Conservation (phyloP, 805 yeast species). For the Candida xyloterini region DNA sequence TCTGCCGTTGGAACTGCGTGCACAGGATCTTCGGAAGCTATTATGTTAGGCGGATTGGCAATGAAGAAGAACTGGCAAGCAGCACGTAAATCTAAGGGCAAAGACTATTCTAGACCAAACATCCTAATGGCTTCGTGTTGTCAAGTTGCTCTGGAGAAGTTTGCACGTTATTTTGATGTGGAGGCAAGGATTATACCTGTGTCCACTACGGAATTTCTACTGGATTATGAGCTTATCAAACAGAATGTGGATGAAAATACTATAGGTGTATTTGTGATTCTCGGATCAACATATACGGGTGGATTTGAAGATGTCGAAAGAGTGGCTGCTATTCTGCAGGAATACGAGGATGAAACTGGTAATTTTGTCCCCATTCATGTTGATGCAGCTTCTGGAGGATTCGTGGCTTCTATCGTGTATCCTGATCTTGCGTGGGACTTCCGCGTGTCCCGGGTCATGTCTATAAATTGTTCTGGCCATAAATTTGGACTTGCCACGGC, state of each 20-base stretch:
- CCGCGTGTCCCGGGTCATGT: conserved; percentile 67
- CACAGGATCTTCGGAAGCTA: conserved; percentile 92
- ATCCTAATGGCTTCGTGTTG: conserved; percentile 90
- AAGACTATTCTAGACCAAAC: conserved; percentile 65
- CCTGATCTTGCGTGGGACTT: conserved; percentile 87
- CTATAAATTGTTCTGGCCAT: conserved; percentile 90
- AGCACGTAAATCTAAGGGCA: conserved; percentile 55
- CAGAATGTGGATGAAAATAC: conserved; percentile 84
- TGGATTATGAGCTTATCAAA: conserved; percentile 59
- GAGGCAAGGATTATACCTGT: conserved; percentile 77
- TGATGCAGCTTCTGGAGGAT: conserved; percentile 91
- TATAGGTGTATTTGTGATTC: conserved; percentile 81
- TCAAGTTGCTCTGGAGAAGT: conserved; percentile 91
- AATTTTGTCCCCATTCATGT: conserved; percentile 78
- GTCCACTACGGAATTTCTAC: conserved; percentile 55
- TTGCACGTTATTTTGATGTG: conserved; percentile 91
- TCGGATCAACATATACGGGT: conserved; percentile 93
- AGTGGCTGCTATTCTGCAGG: conserved; percentile 63
- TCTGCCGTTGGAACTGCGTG: conserved; percentile 74
- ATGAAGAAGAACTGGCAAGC: conserved; percentile 89
- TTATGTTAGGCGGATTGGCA: conserved; percentile 90
- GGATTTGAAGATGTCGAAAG: conserved; percentile 76
- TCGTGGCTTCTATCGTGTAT: conserved; percentile 79
- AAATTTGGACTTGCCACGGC: conserved; percentile 89
- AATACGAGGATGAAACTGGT: conserved; percentile 65